Base-by-base conservation (phyloP, 768 basidiomycete species). In the Agrocybe praecox region DNA sequence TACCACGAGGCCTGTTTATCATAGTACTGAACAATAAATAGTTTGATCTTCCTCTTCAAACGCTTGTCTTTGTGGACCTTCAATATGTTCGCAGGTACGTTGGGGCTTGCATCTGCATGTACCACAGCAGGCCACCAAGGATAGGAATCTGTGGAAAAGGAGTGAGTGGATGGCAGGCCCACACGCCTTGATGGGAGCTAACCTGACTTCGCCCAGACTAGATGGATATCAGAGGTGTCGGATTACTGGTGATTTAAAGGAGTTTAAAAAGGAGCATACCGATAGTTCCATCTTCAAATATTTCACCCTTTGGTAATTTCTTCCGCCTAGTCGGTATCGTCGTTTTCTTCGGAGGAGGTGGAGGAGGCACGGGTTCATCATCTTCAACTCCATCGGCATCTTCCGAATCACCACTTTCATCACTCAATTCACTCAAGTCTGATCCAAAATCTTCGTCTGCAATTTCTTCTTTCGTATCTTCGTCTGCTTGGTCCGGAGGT, bases 81-180 rank as follows among this genome's bases (percentile, higher is more conserved):
- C 24, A 67, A 45, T 49, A 81, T 71, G 26, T 76, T 74, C 21
- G 50, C 43, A 33, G 89, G 89, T n/a, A 94, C 80, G 0, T 67
- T 68, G 1, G 75, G 69, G 46, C 88, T 83, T 40, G 86, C 83
- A 9, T 82, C 79, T 22, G 87, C 84, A 50, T 80, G 87, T 15
- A 95, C 81, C 9, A 90, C 85, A 9, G 88, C 94, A 40, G 94
- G 92, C 87, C 90, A 96, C 87, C 87, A 96, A 1, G 94, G 94
- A 63, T 78, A 95, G 0, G 86, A 81, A 33, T 76, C 92, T 92
- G 56, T 23, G n/a, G 6, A 6, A 55, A 12, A 9, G 21, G 49
- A 9, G 26, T 29, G 5, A 29, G 26, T 29, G 26, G 26, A 29
- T 29, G 9, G 26, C 4, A 29, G 26, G 9, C 5, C 26, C 9